phyloP scores from a whole-genome alignment of 2,329 filamentous ascomycete species.

The Saccharata proteae region DNA sequence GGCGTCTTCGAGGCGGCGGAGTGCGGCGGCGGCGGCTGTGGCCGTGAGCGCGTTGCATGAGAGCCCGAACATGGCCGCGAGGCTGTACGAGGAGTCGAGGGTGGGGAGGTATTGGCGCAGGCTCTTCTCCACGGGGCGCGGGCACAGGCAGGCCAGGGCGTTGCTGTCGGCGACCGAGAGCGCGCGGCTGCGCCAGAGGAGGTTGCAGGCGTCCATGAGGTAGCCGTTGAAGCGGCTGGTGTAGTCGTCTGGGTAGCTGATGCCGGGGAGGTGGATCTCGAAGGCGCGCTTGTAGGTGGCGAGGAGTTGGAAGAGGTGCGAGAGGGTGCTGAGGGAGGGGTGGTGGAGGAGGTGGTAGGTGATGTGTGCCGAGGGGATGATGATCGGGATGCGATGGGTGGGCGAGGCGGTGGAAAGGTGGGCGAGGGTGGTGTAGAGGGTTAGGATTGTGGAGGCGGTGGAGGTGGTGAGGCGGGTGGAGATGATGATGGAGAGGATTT shows the following conservation, averaged over 20 bases:
- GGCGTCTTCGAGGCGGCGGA: constrained; percentile 33
- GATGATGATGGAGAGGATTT: constrained; percentile 20
- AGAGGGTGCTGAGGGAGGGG: constrained; percentile 49
- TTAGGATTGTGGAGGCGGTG: constrained; percentile 42
- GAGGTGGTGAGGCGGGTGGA: constrained; percentile 17
- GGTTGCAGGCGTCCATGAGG: constrained; percentile 78
- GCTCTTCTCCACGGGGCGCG: constrained; percentile 30
- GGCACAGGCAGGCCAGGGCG: constrained; percentile 41
- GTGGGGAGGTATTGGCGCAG: constrained; percentile 31
- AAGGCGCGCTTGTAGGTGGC: constrained; percentile 64
- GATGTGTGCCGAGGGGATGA: constrained; percentile 53
- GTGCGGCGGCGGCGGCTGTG: constrained; percentile 35
- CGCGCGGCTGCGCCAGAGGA: constrained; percentile 64
- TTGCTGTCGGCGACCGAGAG: constrained; percentile 55
- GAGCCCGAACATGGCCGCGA: constrained; percentile 28
- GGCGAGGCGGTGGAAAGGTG: constrained; percentile 13
- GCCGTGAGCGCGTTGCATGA: constrained; percentile 33
- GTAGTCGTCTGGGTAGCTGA: constrained; percentile 11
- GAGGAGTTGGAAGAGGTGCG: constrained; percentile 57
- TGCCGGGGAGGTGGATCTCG: constrained; percentile 37
- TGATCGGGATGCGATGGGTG: constrained; percentile 43
- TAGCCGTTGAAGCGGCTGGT: constrained; percentile 64
- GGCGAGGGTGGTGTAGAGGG: constrained; percentile 55
- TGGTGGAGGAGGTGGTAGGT: constrained; percentile 62
- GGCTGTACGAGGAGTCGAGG: constrained; percentile 22